Evolutionary conservation across 805 yeast genomes (phyloP).

Genomic region (Clavispora fructus): DNA sequence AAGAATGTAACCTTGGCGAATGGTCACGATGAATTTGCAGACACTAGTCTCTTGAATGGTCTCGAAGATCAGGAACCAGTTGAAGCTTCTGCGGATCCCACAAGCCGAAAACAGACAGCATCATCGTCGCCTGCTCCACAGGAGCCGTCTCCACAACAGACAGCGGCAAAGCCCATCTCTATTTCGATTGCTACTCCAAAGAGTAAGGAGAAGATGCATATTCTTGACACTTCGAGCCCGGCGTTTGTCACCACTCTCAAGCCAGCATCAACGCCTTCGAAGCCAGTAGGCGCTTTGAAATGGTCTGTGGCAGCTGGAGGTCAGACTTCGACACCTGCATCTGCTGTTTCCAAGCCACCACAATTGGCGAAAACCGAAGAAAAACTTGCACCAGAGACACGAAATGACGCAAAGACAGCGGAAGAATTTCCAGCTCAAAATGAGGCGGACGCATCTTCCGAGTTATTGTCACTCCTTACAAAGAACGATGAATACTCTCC

Average conservation of each 20-base stretch:
- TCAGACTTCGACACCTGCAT: not conserved
- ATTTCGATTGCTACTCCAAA: constrained; percentile 7
- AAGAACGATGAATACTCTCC: constrained; percentile 15
- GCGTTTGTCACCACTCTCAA: constrained; percentile 41
- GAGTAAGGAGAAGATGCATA: constrained; percentile 8
- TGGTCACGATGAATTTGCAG: constrained; percentile 2
- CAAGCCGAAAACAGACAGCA: not conserved
- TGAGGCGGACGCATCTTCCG: constrained; percentile 14
- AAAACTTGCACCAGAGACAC: not conserved
- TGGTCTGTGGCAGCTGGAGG: constrained; percentile 54
- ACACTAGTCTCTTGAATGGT: constrained; percentile 4
- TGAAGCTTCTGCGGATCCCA: not conserved
- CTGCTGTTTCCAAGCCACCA: not conserved
- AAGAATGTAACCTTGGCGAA: constrained; percentile 7
- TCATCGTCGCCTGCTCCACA: constrained; percentile 1
- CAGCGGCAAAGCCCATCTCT: not conserved
- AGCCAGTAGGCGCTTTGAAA: constrained; percentile 50
- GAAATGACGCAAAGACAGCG: not conserved
- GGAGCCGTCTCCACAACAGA: not conserved
- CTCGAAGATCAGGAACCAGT: not conserved
- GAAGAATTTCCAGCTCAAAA: not conserved
- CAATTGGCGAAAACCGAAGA: constrained; percentile 6
- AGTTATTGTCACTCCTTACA: constrained; percentile 16
- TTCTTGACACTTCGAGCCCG: constrained; percentile 29
- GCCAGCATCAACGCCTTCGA: constrained; percentile 52